phyloP scores from a whole-genome alignment of 2,329 filamentous ascomycete genomes.

The Tolypocladium ovalisporum region DNA sequence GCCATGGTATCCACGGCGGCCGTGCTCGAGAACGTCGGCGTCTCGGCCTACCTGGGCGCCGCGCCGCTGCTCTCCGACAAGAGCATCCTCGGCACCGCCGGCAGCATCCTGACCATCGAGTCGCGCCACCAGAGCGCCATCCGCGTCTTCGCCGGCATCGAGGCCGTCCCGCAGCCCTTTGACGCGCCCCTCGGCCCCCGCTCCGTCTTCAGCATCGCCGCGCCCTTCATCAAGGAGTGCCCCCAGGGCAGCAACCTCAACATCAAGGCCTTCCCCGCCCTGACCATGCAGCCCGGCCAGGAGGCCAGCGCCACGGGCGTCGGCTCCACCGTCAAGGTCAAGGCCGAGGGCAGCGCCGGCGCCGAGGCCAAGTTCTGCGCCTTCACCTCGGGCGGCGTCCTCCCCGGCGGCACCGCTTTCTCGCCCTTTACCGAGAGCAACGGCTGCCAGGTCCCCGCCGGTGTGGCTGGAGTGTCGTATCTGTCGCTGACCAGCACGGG shows the following conservation, averaged over 20 bases:
- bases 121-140: slow-evolving; percentile 65
- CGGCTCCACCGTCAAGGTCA: slow-evolving; percentile 23
- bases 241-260: slow-evolving; percentile 53
- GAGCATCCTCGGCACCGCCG: slow-evolving; percentile 54
- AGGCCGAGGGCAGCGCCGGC: slow-evolving; percentile 34
- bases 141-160: slow-evolving; percentile 44
- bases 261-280: slow-evolving; percentile 50
- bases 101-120: slow-evolving; percentile 62
- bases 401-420: slow-evolving; percentile 49
- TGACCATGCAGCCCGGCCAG: slow-evolving; percentile 38
- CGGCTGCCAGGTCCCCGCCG: slow-evolving; percentile 50
- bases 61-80: slow-evolving; percentile 51
- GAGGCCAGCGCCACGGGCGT: slow-evolving; percentile 25
- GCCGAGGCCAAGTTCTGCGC: slow-evolving; percentile 47
- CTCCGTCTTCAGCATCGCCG: slow-evolving; percentile 63
- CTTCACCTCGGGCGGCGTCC: slow-evolving; percentile 51
- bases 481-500: slow-evolving; percentile 50
- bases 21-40: slow-evolving; percentile 61
- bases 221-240: slow-evolving; percentile 61
- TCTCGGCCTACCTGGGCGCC: slow-evolving; percentile 64
- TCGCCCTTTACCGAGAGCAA: slow-evolving; percentile 37
- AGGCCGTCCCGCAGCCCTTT: slow-evolving; percentile 57
- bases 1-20: slow-evolving; percentile 59
- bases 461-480: slow-evolving; percentile 54
- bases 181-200: slow-evolving; percentile 58